A percentile compares a stretch with the other conserved stretches of the same genome.
phyloP scores from a whole-genome alignment of 1,139 yeast species.

The Hyphopichia burtonii region DNA sequence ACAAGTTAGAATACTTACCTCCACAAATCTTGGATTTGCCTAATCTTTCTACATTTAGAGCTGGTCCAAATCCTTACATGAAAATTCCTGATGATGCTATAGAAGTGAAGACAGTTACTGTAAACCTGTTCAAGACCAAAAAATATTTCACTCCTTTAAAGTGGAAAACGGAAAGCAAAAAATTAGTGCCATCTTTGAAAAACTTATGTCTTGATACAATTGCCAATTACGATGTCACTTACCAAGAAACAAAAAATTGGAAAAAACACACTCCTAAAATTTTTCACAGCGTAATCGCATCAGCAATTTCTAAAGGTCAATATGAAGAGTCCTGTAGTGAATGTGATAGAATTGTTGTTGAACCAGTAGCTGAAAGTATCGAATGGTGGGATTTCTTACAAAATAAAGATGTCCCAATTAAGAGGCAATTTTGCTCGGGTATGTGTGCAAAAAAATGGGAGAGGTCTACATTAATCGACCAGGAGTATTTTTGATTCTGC shows the following conservation, averaged over 20 bases:
- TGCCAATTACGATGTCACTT: slow-evolving; percentile 44
- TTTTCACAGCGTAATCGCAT: slow-evolving; percentile 32
- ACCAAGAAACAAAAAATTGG: slow-evolving; percentile 46
- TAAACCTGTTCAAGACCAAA: slow-evolving; percentile 10
- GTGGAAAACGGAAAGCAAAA: slow-evolving; percentile 5
- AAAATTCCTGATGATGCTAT: slow-evolving; percentile 30
- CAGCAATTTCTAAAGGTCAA: slow-evolving; percentile 41
- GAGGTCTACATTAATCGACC: neutral
- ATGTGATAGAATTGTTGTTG: slow-evolving; percentile 36
- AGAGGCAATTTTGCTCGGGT: slow-evolving; percentile 41
- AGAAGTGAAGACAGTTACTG: slow-evolving; percentile 12
- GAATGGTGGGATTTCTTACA: slow-evolving; percentile 51
- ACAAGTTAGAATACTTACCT: slow-evolving; percentile 36
- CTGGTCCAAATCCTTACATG: slow-evolving; percentile 46
- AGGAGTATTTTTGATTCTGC: neutral
- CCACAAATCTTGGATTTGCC: slow-evolving; percentile 34
- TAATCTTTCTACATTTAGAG: slow-evolving; percentile 30
- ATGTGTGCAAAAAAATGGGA: slow-evolving; percentile 31
- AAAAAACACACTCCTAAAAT: slow-evolving; percentile 36
- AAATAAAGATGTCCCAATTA: slow-evolving; percentile 38
- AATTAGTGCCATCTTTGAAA: slow-evolving; percentile 30
- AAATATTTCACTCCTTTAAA: slow-evolving; percentile 4
- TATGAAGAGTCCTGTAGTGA: slow-evolving; percentile 37
- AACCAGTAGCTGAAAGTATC: slow-evolving; percentile 40
- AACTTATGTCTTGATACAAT: slow-evolving; percentile 33